These are phyloP conservation scores for Cyberlindnera sargentensis DNA, from an alignment of 805 yeast species.

Conservation along the genomic window DNA sequence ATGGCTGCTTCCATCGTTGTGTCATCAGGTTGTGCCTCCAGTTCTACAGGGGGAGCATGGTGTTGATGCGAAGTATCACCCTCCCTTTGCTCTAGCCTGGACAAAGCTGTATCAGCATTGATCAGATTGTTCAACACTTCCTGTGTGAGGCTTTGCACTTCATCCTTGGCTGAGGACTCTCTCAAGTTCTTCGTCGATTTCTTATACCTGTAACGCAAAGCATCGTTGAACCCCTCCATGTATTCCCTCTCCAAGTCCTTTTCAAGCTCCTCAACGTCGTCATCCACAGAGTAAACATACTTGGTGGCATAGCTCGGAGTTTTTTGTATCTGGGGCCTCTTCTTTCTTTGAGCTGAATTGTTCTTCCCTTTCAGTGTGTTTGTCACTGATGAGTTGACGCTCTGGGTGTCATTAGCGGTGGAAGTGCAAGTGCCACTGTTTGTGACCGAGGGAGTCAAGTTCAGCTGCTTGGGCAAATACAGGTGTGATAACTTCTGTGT, in stretches of 20 bases:
- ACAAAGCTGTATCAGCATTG: conserved; percentile 21
- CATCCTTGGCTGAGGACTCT: conserved; percentile 5
- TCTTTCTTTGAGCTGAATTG: conserved; percentile 11
- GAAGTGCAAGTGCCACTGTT: no score
- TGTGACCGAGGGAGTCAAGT: not conserved
- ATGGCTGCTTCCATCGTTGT: no score
- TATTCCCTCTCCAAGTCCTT: conserved; percentile 53
- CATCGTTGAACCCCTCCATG: conserved; percentile 69
- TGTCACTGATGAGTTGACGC: conserved; percentile 10
- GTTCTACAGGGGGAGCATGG: conserved; percentile 7
- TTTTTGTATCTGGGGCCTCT: conserved; percentile 17
- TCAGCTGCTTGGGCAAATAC: conserved; percentile 1
- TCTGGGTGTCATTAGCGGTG: conserved; percentile 9
- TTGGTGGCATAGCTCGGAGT: conserved; percentile 20
- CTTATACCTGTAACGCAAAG: conserved; percentile 43
- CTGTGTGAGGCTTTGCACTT: conserved; percentile 10
- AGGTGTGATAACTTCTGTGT: no score
- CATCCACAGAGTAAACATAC: conserved; percentile 69
- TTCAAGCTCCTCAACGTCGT: conserved; percentile 67
- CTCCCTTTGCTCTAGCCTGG: conserved; percentile 20
- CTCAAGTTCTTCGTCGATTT: conserved; percentile 21
- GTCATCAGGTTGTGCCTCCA: conserved; percentile 3
- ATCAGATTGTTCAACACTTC: conserved; percentile 16
- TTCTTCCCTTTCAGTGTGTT: conserved; percentile 4
- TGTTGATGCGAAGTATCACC: conserved; percentile 12